phyloP scores from a whole-genome alignment of 2,329 filamentous ascomycete genomes.

The Botrytis paeoniae region DNA sequence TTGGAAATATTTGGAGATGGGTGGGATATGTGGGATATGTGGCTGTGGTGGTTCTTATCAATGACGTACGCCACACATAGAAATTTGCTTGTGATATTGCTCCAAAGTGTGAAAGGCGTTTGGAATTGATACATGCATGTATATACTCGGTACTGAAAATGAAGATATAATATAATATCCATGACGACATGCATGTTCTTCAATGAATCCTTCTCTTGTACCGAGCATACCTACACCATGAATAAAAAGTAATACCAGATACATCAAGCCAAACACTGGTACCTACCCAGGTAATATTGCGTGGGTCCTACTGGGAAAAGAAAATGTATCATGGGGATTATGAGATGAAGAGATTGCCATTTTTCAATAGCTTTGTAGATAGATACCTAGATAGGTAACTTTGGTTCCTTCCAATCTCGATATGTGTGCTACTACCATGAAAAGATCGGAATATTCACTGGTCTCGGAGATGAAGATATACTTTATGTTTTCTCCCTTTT shows the following conservation, averaged over 20 bases:
- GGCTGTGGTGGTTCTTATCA: constrained; percentile 1
- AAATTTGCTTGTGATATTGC: background rate
- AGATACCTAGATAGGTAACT: background rate
- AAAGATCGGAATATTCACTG: background rate
- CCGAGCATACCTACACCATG: too few species aligned
- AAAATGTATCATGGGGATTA: background rate
- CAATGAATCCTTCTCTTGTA: background rate
- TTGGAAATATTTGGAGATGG: background rate
- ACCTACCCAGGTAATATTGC: background rate
- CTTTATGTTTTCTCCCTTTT: background rate
- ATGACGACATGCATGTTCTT: background rate
- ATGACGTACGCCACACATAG: constrained; percentile 2
- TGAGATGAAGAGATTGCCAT: background rate
- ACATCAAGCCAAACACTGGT: background rate
- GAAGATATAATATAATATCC: background rate
- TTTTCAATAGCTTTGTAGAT: background rate
- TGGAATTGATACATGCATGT: too few species aligned
- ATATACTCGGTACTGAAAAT: background rate
- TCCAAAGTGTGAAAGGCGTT: too few species aligned
- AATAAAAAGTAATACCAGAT: background rate
- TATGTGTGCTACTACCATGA: background rate
- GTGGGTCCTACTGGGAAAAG: background rate
- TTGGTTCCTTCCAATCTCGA: background rate
- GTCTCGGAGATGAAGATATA: background rate
- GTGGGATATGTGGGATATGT: background rate